Percentiles rank a stretch among this genome's conserved stretches.
Conservation (phyloP, 345 rosid genomes). For the Ceriops zippeliana region DNA sequence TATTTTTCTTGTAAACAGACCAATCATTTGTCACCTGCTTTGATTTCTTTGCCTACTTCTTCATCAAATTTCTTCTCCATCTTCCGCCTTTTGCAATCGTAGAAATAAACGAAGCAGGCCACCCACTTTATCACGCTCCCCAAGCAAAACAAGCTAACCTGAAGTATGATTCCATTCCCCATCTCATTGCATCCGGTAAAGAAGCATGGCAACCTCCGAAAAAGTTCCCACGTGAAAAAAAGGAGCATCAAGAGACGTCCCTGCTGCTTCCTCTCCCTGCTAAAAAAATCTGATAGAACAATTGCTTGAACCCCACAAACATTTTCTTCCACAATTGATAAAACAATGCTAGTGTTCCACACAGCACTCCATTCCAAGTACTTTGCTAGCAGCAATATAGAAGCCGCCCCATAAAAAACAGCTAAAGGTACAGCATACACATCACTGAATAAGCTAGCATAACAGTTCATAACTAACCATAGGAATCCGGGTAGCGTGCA, state of each 20-base stretch:
- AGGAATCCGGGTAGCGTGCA: slow-evolving; percentile 28
- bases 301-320: slow-evolving; percentile 30
- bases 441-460: not conserved
- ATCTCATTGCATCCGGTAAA: slow-evolving; percentile 20
- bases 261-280: slow-evolving; percentile 21
- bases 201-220: slow-evolving; percentile 30
- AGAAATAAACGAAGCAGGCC: slow-evolving; percentile 37
- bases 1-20: not conserved
- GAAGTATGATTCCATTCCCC: not conserved
- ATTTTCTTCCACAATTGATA: slow-evolving; percentile 34
- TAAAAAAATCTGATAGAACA: slow-evolving; percentile 24
- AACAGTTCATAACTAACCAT: slow-evolving; percentile 26
- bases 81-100: slow-evolving; percentile 23
- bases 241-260: slow-evolving; percentile 34
- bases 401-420: slow-evolving; percentile 22
- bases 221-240: slow-evolving; percentile 25
- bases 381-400: slow-evolving; percentile 28
- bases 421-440: not conserved
- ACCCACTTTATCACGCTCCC: slow-evolving; percentile 46
- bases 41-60: too few species aligned
- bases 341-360: slow-evolving; percentile 44
- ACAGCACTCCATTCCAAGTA: slow-evolving; percentile 40
- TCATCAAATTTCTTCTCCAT: not conserved
- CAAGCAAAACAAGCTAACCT: slow-evolving; percentile 21
- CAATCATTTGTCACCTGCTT: too few species aligned